Conservation (phyloP, 768 basidiomycete species). For the Boletus rex-veris region DNA sequence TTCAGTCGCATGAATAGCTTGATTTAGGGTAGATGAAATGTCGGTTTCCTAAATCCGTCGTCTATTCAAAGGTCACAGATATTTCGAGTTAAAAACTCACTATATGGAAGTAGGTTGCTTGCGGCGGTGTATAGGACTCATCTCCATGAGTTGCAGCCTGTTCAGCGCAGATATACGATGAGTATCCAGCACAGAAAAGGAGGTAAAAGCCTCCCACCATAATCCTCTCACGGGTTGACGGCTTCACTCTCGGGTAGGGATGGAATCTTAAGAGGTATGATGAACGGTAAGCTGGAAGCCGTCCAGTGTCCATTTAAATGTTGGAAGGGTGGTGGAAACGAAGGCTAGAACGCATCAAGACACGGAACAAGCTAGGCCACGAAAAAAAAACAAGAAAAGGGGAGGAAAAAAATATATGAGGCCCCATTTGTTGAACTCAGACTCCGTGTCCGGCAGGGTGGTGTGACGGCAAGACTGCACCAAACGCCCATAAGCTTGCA, state of each 20-base stretch:
- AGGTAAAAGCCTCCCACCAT: slow-evolving; percentile 10
- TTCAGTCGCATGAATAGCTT: slow-evolving; percentile 2
- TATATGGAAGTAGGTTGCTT: not conserved
- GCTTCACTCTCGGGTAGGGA: slow-evolving; percentile 25
- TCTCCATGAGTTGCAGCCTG: slow-evolving; percentile 6
- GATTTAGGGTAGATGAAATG: not conserved
- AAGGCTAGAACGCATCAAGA: not conserved
- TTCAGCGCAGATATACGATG: not conserved
- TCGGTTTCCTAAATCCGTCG: slow-evolving; percentile 5
- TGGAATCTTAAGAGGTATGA: slow-evolving; percentile 27
- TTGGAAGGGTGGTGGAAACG: not conserved
- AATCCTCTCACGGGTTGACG: slow-evolving; percentile 21
- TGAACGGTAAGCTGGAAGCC: slow-evolving; percentile 25
- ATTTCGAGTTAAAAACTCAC: slow-evolving; percentile 2
- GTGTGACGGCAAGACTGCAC: slow-evolving; percentile 22
- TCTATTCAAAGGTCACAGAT: not conserved
- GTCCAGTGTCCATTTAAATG: slow-evolving; percentile 10
- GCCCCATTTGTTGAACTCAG: slow-evolving; percentile 16
- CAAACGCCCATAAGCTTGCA: slow-evolving; percentile 16
- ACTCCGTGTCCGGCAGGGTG: slow-evolving; percentile 7
- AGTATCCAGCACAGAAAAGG: not conserved
- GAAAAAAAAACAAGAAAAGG: not conserved
- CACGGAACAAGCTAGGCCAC: not conserved
- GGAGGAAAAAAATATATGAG: not conserved
- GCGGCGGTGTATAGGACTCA: not conserved